These are phyloP conservation scores for Candida nanaspora DNA, from an alignment of 805 yeast genomes.

Conservation along the genomic window DNA sequence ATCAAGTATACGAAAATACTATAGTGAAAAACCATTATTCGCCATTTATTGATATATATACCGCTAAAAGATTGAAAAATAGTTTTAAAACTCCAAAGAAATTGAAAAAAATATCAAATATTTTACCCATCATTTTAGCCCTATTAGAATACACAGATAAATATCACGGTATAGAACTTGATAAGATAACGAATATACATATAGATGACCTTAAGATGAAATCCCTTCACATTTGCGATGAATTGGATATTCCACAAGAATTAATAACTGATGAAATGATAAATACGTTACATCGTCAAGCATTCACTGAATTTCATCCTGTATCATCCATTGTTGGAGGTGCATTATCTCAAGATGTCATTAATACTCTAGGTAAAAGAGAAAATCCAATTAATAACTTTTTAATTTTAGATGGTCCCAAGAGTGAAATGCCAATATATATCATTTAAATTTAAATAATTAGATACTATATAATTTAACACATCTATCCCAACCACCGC, in stretches of 20 bases:
- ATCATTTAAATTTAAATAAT: slow-evolving; percentile 40
- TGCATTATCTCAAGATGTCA: slow-evolving; percentile 80
- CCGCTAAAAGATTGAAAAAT: slow-evolving; percentile 26
- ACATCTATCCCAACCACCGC: slow-evolving; percentile 82
- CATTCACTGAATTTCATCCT: slow-evolving; percentile 66
- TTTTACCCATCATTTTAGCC: slow-evolving; percentile 54
- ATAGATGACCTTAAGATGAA: slow-evolving; percentile 17
- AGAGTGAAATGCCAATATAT: slow-evolving; percentile 73
- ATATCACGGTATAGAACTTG: slow-evolving; percentile 5
- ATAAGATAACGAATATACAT: slow-evolving; percentile 12
- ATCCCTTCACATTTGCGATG: slow-evolving; percentile 25
- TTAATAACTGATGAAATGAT: slow-evolving; percentile 34
- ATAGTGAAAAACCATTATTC: slow-evolving; percentile 30
- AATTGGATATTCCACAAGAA: slow-evolving; percentile 39
- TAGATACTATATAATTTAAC: slow-evolving; percentile 38
- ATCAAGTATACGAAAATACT: slow-evolving; percentile 25
- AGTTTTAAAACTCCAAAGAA: slow-evolving; percentile 24
- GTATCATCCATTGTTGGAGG: slow-evolving; percentile 88
- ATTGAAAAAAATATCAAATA: slow-evolving; percentile 44
- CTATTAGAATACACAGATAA: slow-evolving; percentile 33
- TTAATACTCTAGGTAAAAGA: slow-evolving; percentile 68
- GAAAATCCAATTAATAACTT: slow-evolving; percentile 81
- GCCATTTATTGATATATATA: slow-evolving; percentile 29
- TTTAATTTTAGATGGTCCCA: slow-evolving; percentile 65
- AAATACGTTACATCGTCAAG: slow-evolving; percentile 38